phyloP scores from a whole-genome alignment of 2,329 filamentous ascomycete genomes.

The Penicillium fuscoglaucum region DNA sequence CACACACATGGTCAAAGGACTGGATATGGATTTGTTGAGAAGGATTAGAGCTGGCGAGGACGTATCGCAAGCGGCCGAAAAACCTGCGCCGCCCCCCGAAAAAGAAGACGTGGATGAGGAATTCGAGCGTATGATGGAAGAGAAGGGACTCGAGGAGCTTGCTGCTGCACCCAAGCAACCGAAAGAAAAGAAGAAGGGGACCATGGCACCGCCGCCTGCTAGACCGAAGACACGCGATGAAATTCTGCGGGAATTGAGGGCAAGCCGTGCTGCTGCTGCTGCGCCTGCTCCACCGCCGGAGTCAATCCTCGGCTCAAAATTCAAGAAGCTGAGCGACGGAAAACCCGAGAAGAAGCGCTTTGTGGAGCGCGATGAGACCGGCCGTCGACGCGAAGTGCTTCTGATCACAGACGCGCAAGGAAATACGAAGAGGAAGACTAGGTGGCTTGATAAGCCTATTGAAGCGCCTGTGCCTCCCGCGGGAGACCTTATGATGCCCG shows the following conservation, averaged over 20 bases:
- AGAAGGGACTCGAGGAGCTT: conserved; percentile 36
- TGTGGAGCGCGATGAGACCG: conserved; percentile 56
- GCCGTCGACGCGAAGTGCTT: conserved; percentile 57
- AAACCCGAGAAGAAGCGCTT: conserved; percentile 52
- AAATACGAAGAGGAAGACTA: conserved; percentile 61
- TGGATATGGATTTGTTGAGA: conserved; percentile 74
- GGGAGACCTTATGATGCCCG: conserved; percentile 40
- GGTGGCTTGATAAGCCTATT: conserved; percentile 50
- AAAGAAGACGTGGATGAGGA: conserved; percentile 64
- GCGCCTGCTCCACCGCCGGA: conserved; percentile 48
- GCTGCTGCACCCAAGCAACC: conserved; percentile 35
- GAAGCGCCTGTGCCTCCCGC: conserved; percentile 22
- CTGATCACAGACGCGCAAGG: conserved; percentile 61
- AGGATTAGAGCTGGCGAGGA: conserved; percentile 53
- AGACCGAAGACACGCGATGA: conserved; percentile 59
- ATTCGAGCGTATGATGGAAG: conserved; percentile 46
- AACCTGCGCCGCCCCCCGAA: conserved; percentile 26
- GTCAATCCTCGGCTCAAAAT: conserved; percentile 55
- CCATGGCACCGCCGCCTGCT: conserved; percentile 47
- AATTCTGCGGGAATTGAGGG: conserved; percentile 60
- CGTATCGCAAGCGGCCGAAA: conserved; percentile 44
- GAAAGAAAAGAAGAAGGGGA: conserved; percentile 52
- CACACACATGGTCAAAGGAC: conserved; percentile 86
- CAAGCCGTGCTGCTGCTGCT: conserved; percentile 46
- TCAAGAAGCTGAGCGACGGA: conserved; percentile 53